Conservation (phyloP, 495 filamentous ascomycete genomes). For the Lophiotrema nucula region DNA sequence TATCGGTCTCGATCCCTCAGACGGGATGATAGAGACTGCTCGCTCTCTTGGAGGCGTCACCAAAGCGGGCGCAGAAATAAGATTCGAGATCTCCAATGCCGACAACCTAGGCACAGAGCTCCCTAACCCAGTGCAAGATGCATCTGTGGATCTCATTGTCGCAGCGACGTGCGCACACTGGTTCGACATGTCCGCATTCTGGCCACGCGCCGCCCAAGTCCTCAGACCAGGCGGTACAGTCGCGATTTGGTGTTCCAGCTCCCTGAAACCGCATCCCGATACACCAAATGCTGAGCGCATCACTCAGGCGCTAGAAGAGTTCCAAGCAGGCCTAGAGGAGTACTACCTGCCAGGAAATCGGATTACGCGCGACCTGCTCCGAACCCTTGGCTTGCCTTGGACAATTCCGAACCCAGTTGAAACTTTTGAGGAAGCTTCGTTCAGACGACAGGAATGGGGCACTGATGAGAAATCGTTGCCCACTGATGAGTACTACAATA, state of each 20-base stretch:
- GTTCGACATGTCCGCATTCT: constrained; percentile 63
- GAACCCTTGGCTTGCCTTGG: constrained; percentile 54
- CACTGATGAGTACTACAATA: constrained; percentile 33
- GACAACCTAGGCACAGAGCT: constrained; percentile 43
- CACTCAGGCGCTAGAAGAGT: constrained; percentile 37
- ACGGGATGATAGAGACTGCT: constrained; percentile 55
- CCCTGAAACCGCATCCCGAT: constrained; percentile 26
- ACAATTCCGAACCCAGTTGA: constrained; percentile 36
- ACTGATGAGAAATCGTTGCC: constrained; percentile 34
- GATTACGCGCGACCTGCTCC: constrained; percentile 43
- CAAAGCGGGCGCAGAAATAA: constrained; percentile 37
- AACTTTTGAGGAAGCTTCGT: constrained; percentile 46
- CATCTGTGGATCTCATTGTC: constrained; percentile 53
- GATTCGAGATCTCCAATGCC: constrained; percentile 47
- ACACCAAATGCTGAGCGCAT: constrained; percentile 41
- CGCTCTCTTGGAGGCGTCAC: constrained; percentile 41
- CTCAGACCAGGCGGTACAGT: constrained; percentile 58
- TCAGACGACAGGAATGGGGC: constrained; percentile 48
- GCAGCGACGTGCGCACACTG: constrained; percentile 57
- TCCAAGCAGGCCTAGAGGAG: constrained; percentile 37
- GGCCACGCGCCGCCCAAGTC: constrained; percentile 55
- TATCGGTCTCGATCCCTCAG: constrained; percentile 54
- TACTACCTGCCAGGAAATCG: constrained; percentile 46
- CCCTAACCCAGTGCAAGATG: constrained; percentile 15
- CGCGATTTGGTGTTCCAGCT: constrained; percentile 49